A percentile compares a stretch with the other conserved stretches of the same genome.
phyloP scores from a whole-genome alignment of 345 rosid species.

The Dimocarpus longan region DNA sequence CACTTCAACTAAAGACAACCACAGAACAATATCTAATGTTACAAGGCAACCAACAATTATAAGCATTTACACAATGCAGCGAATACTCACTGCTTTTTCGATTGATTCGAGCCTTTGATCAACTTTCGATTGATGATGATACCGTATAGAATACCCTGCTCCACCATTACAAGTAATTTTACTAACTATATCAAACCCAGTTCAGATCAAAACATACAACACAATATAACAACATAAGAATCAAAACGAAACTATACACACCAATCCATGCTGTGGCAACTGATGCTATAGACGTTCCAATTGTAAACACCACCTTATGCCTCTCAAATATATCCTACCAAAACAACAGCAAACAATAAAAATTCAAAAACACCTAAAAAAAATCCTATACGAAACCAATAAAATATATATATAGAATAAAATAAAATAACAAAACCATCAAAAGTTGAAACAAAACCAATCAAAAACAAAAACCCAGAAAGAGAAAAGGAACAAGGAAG shows the following conservation, averaged over 20 bases:
- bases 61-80: not conserved
- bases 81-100: conserved; percentile 62
- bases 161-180: conserved; percentile 18
- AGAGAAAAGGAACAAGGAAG: not conserved
- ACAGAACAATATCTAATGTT: not conserved
- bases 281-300: conserved; percentile 92
- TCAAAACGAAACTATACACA: conserved; percentile 33
- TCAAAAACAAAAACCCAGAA: not conserved
- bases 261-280: conserved; percentile 94
- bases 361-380: not conserved
- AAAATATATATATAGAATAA: not conserved
- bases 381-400: conserved; percentile 16
- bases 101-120: conserved; percentile 69
- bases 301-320: conserved; percentile 80
- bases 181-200: conserved; percentile 1
- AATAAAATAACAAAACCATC: not conserved
- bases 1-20: not conserved
- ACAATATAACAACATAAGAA: not conserved
- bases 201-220: conserved; percentile 7
- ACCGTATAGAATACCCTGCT: conserved; percentile 66
- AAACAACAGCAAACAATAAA: conserved; percentile 10
- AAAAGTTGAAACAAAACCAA: not conserved
- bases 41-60: not conserved
- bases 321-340: conserved; percentile 82
- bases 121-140: conserved; percentile 57